phyloP scores from a whole-genome alignment of 2,329 filamentous ascomycete genomes.

The Aaosphaeria pasadenensis region DNA sequence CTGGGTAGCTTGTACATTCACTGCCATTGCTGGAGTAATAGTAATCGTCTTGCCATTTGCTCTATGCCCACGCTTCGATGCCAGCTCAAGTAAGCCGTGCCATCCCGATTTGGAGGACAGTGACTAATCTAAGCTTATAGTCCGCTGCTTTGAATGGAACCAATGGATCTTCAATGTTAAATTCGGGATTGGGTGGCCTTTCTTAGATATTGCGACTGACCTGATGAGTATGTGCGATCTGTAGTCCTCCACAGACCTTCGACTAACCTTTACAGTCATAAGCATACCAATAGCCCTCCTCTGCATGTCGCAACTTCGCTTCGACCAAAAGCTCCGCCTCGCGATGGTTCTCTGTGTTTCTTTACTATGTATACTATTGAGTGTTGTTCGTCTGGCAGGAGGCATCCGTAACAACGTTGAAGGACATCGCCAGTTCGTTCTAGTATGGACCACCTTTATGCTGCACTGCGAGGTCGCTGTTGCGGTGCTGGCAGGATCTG shows the following conservation, averaged over 20 bases:
- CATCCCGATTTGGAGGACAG: too few relatives aligned
- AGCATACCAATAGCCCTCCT: conserved; percentile 7
- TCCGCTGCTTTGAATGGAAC: too few relatives aligned
- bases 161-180: too few relatives aligned
- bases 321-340: conserved; percentile 7
- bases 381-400: conserved; percentile 6
- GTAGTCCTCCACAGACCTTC: not conserved
- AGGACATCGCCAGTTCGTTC: conserved; percentile 2
- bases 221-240: conserved; percentile 6
- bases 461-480: conserved; percentile 11
- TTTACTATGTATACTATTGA: conserved; percentile 7
- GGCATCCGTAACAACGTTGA: conserved; percentile 2
- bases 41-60: conserved; percentile 4
- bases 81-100: not conserved
- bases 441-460: conserved; percentile 9
- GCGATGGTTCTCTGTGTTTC: conserved; percentile 8
- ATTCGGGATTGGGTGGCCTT: too few relatives aligned
- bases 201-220: conserved; percentile 8
- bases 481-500: conserved; percentile 9
- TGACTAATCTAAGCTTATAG: too few relatives aligned
- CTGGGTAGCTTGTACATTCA: conserved; percentile 8
- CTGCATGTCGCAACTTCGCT: conserved; percentile 5
- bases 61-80: not conserved
- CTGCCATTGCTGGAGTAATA: conserved; percentile 5
- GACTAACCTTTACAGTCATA: conserved; percentile 6